Base-by-base conservation (phyloP, 2,329 filamentous ascomycete genomes). In the Sphaerostilbella broomeana region DNA sequence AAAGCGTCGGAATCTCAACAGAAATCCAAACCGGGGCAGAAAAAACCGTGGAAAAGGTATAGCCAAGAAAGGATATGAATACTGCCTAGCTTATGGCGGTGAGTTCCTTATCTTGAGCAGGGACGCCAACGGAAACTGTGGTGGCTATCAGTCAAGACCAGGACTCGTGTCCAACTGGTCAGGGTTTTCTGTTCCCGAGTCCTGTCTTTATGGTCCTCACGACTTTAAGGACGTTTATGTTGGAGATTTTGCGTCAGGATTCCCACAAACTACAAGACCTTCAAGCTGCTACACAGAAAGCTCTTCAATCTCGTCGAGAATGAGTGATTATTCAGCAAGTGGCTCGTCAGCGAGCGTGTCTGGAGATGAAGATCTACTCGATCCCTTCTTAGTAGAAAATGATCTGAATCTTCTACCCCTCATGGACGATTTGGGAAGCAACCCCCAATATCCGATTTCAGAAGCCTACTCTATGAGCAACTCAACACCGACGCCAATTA, bases 51-150 rank as follows among this genome's bases (percentile, higher is more conserved):
- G 38, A 35, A 11, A 16, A 20, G 20, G 38, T 29, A 26, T 44
- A 21, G 27, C 8, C 2, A 44, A 20, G 22, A 44, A 44, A 19
- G 37, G 22, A 6, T 11, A 40, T 22, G 10, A 24, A 13, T 36
- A 35, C 12, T 18, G 22, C 12, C 9, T 33, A 13, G 19, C 21
- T 5, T 44, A 40, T 25, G 24, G 38, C 24, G 17, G 22, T 5
- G 38, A 45, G n/a, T 17, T 45, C n/a, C 28, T 45, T 5, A 17
- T 45, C 11, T 10, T 45, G 18, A 45, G 33, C 18, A 12, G 19
- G 2, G 12, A 17, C 24, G 24, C 16, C 10, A 22, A 45, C 33
- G 20, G 38, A 15, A 13, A 35, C 11, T 35, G 35, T 12, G 17
- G 25, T 5, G 31, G 38, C 16, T 45, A 42, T 31, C n/a, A 45